phyloP scores from a whole-genome alignment of 1,139 yeast genomes.

The Pichia sp. region DNA sequence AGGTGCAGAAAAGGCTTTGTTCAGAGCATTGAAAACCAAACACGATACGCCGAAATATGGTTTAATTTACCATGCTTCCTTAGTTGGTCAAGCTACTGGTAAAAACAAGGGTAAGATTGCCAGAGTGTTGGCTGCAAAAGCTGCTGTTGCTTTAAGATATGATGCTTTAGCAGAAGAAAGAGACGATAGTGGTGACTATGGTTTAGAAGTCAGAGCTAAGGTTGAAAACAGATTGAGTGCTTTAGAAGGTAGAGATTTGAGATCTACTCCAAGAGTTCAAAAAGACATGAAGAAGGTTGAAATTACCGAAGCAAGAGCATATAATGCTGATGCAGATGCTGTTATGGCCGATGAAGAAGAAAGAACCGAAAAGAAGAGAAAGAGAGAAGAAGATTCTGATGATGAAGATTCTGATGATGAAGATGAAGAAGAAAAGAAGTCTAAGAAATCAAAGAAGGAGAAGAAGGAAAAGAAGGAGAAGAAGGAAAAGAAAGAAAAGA shows the following conservation, averaged over 20 bases:
- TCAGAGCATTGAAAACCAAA: conserved; percentile 96
- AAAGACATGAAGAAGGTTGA: conserved; percentile 80
- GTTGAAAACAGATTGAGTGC: conserved; percentile 93
- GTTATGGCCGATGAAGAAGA: conserved; percentile 34
- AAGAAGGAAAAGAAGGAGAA: conserved; percentile 33
- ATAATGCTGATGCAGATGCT: conserved; percentile 92
- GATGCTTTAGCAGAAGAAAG: conserved; percentile 97
- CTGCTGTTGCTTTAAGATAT: conserved; percentile 92
- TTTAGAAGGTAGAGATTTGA: conserved; percentile 88
- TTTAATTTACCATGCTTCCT: conserved; percentile 90
- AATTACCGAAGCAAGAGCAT: conserved; percentile 74
- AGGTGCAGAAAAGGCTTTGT: conserved; percentile 99
- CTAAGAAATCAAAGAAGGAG: conserved; percentile 33
- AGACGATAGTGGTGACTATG: conserved; percentile 90
- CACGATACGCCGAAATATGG: conserved; percentile 99
- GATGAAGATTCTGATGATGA: conserved; percentile 28
- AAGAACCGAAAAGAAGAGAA: conserved; percentile 32
- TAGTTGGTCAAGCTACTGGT: conserved; percentile 96
- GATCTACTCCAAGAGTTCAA: conserved; percentile 69
- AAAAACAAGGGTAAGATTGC: conserved; percentile 99
- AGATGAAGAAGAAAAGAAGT: conserved; percentile 34
- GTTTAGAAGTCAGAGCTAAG: conserved; percentile 85
- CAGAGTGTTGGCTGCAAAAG: conserved; percentile 97
- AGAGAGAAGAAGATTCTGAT: conserved; percentile 41
- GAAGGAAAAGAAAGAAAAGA: conserved; percentile 28